phyloP scores from a whole-genome alignment of 2,329 filamentous ascomycete species.

The Metarhizium album region DNA sequence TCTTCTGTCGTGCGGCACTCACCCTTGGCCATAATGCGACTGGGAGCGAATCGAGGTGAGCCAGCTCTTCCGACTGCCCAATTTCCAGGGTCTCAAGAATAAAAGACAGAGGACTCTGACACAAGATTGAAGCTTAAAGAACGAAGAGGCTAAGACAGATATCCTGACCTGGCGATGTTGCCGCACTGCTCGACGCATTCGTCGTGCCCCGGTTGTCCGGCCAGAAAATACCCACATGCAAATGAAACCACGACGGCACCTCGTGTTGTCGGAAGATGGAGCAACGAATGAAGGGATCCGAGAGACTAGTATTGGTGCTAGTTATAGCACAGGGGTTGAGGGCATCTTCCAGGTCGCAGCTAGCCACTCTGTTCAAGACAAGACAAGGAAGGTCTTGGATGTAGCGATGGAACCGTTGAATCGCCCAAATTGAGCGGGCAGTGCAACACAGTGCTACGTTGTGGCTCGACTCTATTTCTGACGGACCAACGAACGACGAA shows the following conservation, averaged over 20 bases:
- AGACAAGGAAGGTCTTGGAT: conserved; percentile 1
- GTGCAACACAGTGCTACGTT: background rate
- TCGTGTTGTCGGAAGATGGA: background rate
- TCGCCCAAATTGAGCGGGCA: background rate
- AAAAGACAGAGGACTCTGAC: background rate
- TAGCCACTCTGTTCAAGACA: background rate
- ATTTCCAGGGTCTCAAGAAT: background rate
- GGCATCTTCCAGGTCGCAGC: background rate
- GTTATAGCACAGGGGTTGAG: background rate
- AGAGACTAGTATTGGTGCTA: too few species aligned
- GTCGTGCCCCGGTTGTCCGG: background rate
- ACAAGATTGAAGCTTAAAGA: background rate
- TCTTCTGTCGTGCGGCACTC: conserved; percentile 3
- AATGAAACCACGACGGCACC: background rate
- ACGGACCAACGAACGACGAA: background rate
- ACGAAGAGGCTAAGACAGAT: background rate
- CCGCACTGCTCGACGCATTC: background rate
- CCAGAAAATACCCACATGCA: background rate
- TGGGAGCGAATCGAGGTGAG: background rate
- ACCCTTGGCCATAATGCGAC: conserved; percentile 1
- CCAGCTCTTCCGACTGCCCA: background rate
- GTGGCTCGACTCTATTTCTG: background rate
- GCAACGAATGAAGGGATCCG: too few species aligned
- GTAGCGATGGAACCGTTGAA: background rate
- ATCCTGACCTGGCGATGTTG: background rate